Base-by-base conservation (phyloP, 352 stramenopile genomes). In the Phytophthora boehmeriae region DNA sequence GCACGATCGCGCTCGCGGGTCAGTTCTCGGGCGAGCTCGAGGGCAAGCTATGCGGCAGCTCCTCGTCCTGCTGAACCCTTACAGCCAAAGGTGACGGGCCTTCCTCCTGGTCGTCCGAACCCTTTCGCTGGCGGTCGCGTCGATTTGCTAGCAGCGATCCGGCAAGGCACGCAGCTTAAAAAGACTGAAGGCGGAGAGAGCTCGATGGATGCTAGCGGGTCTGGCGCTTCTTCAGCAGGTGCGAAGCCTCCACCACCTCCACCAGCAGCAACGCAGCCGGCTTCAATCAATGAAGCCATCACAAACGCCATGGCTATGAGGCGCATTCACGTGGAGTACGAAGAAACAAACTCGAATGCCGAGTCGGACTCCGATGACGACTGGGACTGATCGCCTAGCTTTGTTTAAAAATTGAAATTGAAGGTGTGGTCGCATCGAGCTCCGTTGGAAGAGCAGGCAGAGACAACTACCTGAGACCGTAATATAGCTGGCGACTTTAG, bases 261-360 rank as follows among this genome's bases (percentile, higher is more conserved):
- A 20, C 45, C 66, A 54, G 66, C 68, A 2, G 36, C 78, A 28
- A 75, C 71, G 5, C 76, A 84, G 55, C 73, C 71, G 30, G 70
- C 64, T 8, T 90, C 83, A 1, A 89, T 95, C 58, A 87, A 75
- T 28, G 86, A 95, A 59, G 83, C 81, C 27, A 95, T 95, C 53
- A 80, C 78, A 25, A 92, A 93, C 47, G 86, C 84, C 17, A 92
- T 95, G 82, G 80, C 84, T 0, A 73, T 78, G 35, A 76, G 86
- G 30, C 81, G 80, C n/a, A 89, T 92, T 46, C 82, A 92, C 36
- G 78, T 93, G 38, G 84, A 95, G 61, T 93, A 89, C 25, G 84
- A 92, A 46, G 80, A 91, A 34, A 68, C 68, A 5, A 71, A 80
- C 39, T 90, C 79, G 25, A 78, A 86, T 45, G 71, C 45, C 19